Conservation (phyloP, 2,329 filamentous ascomycete species). For the Rosellinia necatrix region DNA sequence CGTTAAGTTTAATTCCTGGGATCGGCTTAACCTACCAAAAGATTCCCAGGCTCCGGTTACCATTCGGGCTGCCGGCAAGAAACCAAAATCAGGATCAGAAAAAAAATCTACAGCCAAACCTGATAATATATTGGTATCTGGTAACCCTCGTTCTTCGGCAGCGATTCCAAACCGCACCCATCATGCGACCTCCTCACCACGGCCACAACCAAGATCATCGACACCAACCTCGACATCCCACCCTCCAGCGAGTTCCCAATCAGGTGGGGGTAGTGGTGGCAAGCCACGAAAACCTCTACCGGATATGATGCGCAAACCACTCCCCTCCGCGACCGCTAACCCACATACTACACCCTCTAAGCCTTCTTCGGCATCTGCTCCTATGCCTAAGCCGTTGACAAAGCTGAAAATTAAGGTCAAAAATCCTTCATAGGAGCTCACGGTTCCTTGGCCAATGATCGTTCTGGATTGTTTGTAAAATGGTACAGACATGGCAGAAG, state of each 20-base stretch:
- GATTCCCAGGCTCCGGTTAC: slow-evolving; percentile 32
- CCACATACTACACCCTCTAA: slow-evolving; percentile 26
- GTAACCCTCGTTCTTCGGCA: slow-evolving; percentile 9
- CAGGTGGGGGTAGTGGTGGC: slow-evolving; percentile 23
- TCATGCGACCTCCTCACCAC: slow-evolving; percentile 24
- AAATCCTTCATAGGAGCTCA: slow-evolving; percentile 19
- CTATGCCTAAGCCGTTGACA: slow-evolving; percentile 22
- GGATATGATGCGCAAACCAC: slow-evolving; percentile 37
- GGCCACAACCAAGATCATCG: slow-evolving; percentile 23
- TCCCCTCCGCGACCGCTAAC: slow-evolving; percentile 31
- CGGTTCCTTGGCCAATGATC: background rate
- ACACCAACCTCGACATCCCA: slow-evolving; percentile 28
- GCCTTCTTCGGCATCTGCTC: slow-evolving; percentile 23
- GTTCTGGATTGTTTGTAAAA: background rate
- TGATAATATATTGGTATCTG: background rate
- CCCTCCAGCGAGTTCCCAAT: slow-evolving; percentile 13
- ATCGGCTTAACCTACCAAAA: slow-evolving; percentile 32
- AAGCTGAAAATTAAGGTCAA: slow-evolving; percentile 42
- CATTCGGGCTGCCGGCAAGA: slow-evolving; percentile 39
- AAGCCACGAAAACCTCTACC: slow-evolving; percentile 40
- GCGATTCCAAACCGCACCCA: background rate
- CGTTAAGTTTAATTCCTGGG: slow-evolving; percentile 39
- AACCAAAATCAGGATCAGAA: slow-evolving; percentile 28
- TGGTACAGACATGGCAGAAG: background rate
- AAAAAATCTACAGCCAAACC: slow-evolving; percentile 10